Percentiles rank a stretch among this genome's conserved stretches.
phyloP scores from a whole-genome alignment of 73 alveolate genomes.

The Loxodes magnus region DNA sequence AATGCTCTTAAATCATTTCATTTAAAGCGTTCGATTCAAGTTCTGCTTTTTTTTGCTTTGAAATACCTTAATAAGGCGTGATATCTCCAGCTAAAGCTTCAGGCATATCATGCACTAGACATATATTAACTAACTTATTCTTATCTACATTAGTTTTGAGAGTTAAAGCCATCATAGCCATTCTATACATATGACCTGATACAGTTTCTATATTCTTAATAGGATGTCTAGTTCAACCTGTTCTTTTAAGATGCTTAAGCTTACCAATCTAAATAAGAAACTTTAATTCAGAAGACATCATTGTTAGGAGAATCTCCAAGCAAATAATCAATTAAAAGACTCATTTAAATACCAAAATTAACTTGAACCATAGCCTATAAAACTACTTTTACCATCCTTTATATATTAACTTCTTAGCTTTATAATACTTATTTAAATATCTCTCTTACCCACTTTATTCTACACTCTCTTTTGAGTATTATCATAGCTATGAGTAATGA shows the following conservation, averaged over 20 bases:
- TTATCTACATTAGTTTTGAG: neutral
- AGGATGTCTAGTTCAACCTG: neutral
- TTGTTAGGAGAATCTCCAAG: no score
- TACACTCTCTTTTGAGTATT: no score
- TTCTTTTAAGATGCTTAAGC: slow-evolving; percentile 9
- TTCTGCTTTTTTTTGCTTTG: slow-evolving; percentile 16
- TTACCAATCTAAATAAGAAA: no score
- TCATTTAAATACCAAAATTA: no score
- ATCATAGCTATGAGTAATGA: no score
- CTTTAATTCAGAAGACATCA: no score
- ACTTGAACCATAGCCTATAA: no score
- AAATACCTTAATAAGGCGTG: slow-evolving; percentile 30
- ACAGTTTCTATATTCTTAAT: slow-evolving; percentile 9
- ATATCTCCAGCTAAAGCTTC: slow-evolving; percentile 46
- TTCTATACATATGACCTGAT: slow-evolving; percentile 14
- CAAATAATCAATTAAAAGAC: no score
- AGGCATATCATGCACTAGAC: slow-evolving; percentile 40
- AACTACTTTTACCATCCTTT: no score
- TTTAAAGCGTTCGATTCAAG: slow-evolving; percentile 21
- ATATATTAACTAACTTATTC: slow-evolving; percentile 18
- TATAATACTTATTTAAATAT: no score
- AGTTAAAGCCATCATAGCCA: slow-evolving; percentile 14
- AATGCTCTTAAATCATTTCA: slow-evolving; percentile 1
- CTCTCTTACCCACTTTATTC: no score
- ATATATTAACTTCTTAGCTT: no score